Base-by-base conservation (phyloP, 768 basidiomycete genomes). In the Tricholoma terreum region DNA sequence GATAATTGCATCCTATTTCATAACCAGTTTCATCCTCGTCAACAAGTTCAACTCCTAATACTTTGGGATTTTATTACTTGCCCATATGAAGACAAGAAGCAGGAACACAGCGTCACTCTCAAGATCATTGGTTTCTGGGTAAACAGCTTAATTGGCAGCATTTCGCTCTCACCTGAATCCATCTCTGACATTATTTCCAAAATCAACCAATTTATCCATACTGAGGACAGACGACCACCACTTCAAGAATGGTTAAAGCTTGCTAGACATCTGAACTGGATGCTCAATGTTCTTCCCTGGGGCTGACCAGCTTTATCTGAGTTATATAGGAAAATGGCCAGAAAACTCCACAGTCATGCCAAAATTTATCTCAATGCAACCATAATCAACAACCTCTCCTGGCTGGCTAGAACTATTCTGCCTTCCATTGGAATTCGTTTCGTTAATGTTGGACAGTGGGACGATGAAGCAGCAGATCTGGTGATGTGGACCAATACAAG, bases 241-340 rank as follows among this genome's bases (percentile, higher is more conserved):
- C 61, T 71, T 0, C 54, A 64, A 0, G 66, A 74, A 1, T 76
- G 69, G 50, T 72, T 73, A 43, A 19, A 50, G 0, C 59, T 76
- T 1, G 61, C 60, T 1, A 73, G 77, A 0, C 68, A 55, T 36
- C 54, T 53, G 35, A 53, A 53, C 30, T 53, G 51, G 51, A 36
- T 52, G 27, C 35, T 52, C 7, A 52, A 52, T 19, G 17, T 52
- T 19, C 51, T 52, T 12, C 51, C 51, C 4, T 52, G 51, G 51
- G 51, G 51, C 12, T 8, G 30, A 4, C 51, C 51, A 21, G 51
- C 51, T 34, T 17, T 52, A 17, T 15, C 51, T 11, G 11, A 33
- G 11, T 33, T 52, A 15, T 52, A 53, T 17, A 4, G 36, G 15
- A 53, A 53, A 21, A 53, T 17, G 3, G 36, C 19, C 3, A 35